These are phyloP conservation scores for Mycocentrospora acerina DNA, from an alignment of 2,329 filamentous ascomycete genomes.

Conservation along the genomic window DNA sequence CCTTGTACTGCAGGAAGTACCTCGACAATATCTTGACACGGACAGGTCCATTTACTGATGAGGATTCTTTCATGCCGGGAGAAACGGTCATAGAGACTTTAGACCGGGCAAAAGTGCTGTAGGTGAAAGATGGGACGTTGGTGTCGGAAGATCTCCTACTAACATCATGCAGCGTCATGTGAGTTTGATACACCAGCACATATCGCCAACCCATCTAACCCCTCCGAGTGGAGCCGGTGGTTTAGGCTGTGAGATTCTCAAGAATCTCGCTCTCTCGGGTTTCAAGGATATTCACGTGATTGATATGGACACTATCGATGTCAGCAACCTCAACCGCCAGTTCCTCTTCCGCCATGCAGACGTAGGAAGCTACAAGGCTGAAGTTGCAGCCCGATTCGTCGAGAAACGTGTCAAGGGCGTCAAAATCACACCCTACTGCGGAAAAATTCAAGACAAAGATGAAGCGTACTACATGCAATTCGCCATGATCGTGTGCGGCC, in stretches of 20 bases:
- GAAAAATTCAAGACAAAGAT: constrained; percentile 95
- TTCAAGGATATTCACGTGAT: constrained; percentile 99
- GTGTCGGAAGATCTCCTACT: constrained; percentile 10
- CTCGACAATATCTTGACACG: constrained; percentile 78
- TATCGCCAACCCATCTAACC: constrained; percentile 22
- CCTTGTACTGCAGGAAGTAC: constrained; percentile 65
- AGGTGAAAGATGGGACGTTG: constrained; percentile 38
- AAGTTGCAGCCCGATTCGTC: constrained; percentile 88
- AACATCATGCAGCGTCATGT: constrained; percentile 41
- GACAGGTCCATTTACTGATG: constrained; percentile 77
- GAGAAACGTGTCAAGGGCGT: constrained; percentile 87
- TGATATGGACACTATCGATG: constrained; percentile 99
- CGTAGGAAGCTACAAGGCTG: constrained; percentile 91
- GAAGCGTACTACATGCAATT: constrained; percentile 98
- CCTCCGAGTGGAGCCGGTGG: constrained; percentile 83
- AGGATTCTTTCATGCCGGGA: constrained; percentile 53
- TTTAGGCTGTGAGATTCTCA: constrained; percentile 92
- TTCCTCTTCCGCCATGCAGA: constrained; percentile 92
- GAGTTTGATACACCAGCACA: constrained; percentile 17
- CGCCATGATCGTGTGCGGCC: constrained; percentile 85
- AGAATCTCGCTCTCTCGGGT: constrained; percentile 90
- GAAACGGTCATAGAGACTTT: constrained; percentile 49
- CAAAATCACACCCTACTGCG: constrained; percentile 89
- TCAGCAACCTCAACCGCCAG: constrained; percentile 96
- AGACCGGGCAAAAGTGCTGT: constrained; percentile 60